Evolutionary conservation across 2,329 filamentous ascomycete species (phyloP), one percentile per base, ranked within the genome.

Genomic region (Claviceps digitariae): DNA sequence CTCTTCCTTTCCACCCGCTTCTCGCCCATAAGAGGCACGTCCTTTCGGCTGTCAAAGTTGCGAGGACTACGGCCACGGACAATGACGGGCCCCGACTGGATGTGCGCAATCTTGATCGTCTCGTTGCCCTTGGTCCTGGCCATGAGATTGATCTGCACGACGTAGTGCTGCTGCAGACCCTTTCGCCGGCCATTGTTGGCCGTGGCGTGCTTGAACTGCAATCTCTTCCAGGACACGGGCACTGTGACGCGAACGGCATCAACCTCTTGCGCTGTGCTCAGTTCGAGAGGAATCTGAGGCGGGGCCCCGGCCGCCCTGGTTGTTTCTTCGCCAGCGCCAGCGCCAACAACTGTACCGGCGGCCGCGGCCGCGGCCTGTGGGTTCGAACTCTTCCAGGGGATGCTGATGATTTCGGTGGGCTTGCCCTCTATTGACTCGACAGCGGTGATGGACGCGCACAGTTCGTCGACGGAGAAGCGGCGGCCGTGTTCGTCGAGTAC

Each of bases 121-220:
- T 86, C 89, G 1, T 86, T 74, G 1, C 70, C 70, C 51, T 78
- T 74, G n/a, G 88, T 73, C 52, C 86, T 91, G 21, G 86, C 90
- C 40, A 93, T 73, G 10, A 96, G 77, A 67, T 84, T 90, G 55
- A 97, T 82, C 56, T 88, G 84, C 48, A 97, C 87, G 1, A 94
- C 79, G 65, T 96, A 97, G 67, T 96, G 90, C 67, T 97, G 91
- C 66, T 97, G 91, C 48, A 96, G 73, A 58, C 95, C 91, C 69
- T 96, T 96, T 59, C 91, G 80, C 52, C 91, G 81, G 13, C 91
- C 91, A 64, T 97, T 97, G 67, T 97, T 97, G 50, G 91, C 91
- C 0, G 91, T 97, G 2, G 91, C 91, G 61, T 95, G 93, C 63
- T 95, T 87, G 68, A 97, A 97, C 67, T 97, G 91, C 54, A 97